Evolutionary conservation across 2,329 filamentous ascomycete species (phyloP).

Genomic region (Hypoxylon rubiginosum): DNA sequence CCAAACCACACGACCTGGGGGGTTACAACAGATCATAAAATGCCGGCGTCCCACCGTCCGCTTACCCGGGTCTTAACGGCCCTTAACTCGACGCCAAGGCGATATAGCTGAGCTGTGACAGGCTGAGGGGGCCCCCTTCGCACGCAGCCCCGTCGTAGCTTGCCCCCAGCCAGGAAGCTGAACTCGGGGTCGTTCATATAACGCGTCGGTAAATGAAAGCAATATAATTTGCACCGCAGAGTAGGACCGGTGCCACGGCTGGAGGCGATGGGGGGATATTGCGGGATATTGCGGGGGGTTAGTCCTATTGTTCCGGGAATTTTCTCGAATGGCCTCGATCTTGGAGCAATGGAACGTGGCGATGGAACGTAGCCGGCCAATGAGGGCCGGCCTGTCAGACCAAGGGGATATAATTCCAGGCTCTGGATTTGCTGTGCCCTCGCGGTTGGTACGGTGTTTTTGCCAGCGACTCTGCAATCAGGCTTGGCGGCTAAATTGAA

Average conservation of each 20-base stretch:
- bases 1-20: not conserved
- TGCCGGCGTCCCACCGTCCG: constrained; percentile 21
- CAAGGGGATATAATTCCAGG: constrained; percentile 17
- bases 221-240: constrained; percentile 16
- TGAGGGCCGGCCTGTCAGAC: constrained; percentile 5
- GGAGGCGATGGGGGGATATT: constrained; percentile 22
- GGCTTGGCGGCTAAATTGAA: constrained; percentile 49
- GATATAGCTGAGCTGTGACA: constrained; percentile 32
- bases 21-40: constrained; percentile 6
- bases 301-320: constrained; percentile 27
- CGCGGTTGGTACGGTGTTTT: constrained; percentile 32
- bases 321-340: constrained; percentile 35
- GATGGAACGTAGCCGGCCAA: constrained; percentile 38
- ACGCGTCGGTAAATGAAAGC: constrained; percentile 4
- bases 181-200: constrained; percentile 9
- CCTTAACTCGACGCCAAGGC: constrained; percentile 23
- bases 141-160: constrained; percentile 22
- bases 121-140: constrained; percentile 13
- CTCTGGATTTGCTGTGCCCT: constrained; percentile 34
- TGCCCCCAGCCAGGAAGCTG: constrained; percentile 27
- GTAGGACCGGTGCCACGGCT: constrained; percentile 16
- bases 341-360: constrained; percentile 34
- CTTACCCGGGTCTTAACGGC: constrained; percentile 27
- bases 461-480: constrained; percentile 37
- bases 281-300: constrained; percentile 37